Evolutionary conservation across 2,329 filamentous ascomycete species (phyloP), one percentile per base, ranked within the genome.

Genomic region (Colletotrichum nymphaeae): DNA sequence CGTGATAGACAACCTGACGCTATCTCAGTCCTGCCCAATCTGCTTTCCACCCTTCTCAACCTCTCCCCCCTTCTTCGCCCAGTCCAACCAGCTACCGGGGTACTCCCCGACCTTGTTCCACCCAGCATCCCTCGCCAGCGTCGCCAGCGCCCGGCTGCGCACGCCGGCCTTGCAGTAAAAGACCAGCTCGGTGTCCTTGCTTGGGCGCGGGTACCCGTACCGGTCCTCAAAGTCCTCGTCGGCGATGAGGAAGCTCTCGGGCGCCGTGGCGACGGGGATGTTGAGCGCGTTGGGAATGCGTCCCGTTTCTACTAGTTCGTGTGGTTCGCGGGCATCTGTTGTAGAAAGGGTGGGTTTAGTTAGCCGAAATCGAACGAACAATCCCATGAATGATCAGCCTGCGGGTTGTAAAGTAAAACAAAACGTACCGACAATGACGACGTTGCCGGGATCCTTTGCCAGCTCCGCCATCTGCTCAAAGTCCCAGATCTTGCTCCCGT

Each of bases 161-260:
- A 98, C 94, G 2, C 97, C 97, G 0, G 95, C 92, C 85, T 95
- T 97, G 85, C 97, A 99, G 83, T 98, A 98, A 79, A 98, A 97
- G 4, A 98, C 88, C 16, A 98, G 81, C 76, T 90, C 86, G 37
- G 83, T 81, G 57, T 90, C 86, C 73, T 85, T 85, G 2, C 78
- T 78, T 0, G 88, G 95, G 74, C 94, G 93, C 72, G 88, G 84
- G 79, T 93, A 97, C 4, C 95, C 95, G 82, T 95, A 95, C 19
- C 92, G 86, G 73, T 95, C 94, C 80, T 93, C 89, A 80, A 98
- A 98, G 75, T 98, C 95, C 14, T 94, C 93, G 0, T 88, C 86
- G 0, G 87, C 81, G 8, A 98, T 88, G 82, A 95, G 93, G 78
- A 97, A 92, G 72, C 93, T 93, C 82, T 98, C 95, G 1, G 95